These are phyloP conservation scores for Talaromyces albobiverticillius DNA, from an alignment of 2,329 filamentous ascomycete genomes.

Conservation along the genomic window DNA sequence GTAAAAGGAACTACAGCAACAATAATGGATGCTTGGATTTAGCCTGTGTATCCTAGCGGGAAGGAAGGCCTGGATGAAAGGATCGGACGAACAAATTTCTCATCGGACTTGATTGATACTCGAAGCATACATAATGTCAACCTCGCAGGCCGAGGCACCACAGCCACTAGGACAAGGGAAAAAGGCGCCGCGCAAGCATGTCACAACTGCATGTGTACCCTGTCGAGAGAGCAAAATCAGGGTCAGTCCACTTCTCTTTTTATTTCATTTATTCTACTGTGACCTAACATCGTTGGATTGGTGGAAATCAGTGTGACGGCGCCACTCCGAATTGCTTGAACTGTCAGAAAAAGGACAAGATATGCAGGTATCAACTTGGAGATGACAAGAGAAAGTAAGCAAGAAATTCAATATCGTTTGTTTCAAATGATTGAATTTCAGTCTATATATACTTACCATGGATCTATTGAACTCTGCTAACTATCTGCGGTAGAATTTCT, in stretches of 20 bases:
- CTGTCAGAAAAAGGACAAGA: constrained; percentile 36
- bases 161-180: constrained; percentile 26
- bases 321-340: constrained; percentile 37
- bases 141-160: constrained; percentile 5
- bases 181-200: constrained; percentile 38
- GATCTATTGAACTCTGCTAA: neutral
- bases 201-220: constrained; percentile 45
- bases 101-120: neutral
- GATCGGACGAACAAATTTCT: neutral
- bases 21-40: neutral
- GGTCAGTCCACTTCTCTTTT: constrained; percentile 24
- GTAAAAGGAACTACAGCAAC: neutral
- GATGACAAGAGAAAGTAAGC: constrained; percentile 41
- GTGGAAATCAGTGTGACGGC: constrained; percentile 37
- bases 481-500: constrained; percentile 25
- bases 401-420: neutral
- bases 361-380: constrained; percentile 39
- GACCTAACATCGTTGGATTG: neutral
- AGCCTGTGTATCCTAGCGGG: neutral
- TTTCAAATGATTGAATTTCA: neutral
- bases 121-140: constrained; percentile 10
- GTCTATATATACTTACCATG: neutral
- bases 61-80: neutral
- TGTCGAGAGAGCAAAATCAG: constrained; percentile 47
- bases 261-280: neutral